Percentiles rank a stretch among this genome's conserved stretches.
These are phyloP conservation scores for Nigrospora sphaerica DNA, from an alignment of 2,329 filamentous ascomycete genomes.

Conservation along the genomic window DNA sequence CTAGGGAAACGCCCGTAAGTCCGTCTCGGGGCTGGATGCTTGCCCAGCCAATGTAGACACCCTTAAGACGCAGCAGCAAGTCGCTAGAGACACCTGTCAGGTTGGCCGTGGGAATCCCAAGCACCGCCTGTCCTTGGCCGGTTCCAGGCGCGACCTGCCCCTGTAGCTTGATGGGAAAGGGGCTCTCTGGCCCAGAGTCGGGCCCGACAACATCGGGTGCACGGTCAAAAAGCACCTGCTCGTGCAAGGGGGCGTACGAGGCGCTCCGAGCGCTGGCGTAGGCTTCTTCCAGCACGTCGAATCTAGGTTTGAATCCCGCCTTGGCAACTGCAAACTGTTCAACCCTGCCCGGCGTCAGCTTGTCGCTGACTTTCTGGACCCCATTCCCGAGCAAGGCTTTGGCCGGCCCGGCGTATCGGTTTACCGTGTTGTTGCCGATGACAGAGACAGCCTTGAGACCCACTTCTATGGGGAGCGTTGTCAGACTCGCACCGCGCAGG, in stretches of 20 bases:
- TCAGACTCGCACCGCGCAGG: constrained; percentile 56
- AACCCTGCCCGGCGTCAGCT: constrained; percentile 21
- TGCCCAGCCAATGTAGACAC: constrained; percentile 61
- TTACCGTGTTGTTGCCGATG: constrained; percentile 36
- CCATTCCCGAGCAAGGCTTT: constrained; percentile 32
- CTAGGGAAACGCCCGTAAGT: constrained; percentile 23
- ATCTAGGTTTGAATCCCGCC: constrained; percentile 19
- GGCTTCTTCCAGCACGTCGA: constrained; percentile 26
- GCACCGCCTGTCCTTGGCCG: constrained; percentile 27
- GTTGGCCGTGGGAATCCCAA: constrained; percentile 47
- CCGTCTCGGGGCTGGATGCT: constrained; percentile 29
- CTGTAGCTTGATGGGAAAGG: constrained; percentile 45
- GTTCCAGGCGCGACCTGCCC: constrained; percentile 40
- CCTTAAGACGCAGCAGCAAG: constrained; percentile 45
- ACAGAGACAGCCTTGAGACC: constrained; percentile 51
- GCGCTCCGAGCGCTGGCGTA: constrained; percentile 24
- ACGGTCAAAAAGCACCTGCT: constrained; percentile 22
- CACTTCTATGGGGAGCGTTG: constrained; percentile 58
- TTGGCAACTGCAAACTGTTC: constrained; percentile 31
- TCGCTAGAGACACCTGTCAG: constrained; percentile 44
- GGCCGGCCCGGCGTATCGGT: constrained; percentile 34
- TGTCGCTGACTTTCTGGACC: constrained; percentile 27
- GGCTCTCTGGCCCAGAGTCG: constrained; percentile 43
- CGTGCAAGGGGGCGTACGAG: constrained; percentile 27
- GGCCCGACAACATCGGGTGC: constrained; percentile 33